Evolutionary conservation across 2,329 filamentous ascomycete genomes (phyloP).

Genomic region (Fusarium irregulare): DNA sequence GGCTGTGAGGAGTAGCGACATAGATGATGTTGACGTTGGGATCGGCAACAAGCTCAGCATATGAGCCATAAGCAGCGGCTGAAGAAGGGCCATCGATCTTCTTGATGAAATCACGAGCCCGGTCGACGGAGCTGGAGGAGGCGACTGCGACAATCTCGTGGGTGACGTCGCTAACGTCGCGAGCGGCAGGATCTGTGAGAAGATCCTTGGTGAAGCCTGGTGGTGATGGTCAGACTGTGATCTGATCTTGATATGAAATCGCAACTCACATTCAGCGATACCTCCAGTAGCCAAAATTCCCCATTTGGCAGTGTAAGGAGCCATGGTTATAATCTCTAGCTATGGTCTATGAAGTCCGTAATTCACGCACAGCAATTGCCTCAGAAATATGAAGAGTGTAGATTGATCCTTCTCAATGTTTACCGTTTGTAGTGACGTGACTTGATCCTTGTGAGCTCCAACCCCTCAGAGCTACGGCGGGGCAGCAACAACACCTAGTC

Average conservation of each 20-base stretch:
- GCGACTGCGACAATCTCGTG: conserved; percentile 84
- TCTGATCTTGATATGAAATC: neutral
- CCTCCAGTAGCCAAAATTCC: conserved; percentile 71
- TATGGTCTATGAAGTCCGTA: conserved; percentile 12
- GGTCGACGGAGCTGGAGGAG: conserved; percentile 77
- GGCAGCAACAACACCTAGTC: conserved; percentile 8
- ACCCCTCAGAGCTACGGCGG: conserved; percentile 33
- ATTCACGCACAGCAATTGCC: neutral
- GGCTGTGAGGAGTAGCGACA: conserved; percentile 89
- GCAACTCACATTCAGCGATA: conserved; percentile 65
- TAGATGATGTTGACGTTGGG: conserved; percentile 86
- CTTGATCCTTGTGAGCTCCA: conserved; percentile 17
- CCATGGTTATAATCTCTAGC: conserved; percentile 48
- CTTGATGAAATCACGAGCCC: conserved; percentile 78
- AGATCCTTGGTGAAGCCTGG: conserved; percentile 80
- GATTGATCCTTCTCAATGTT: neutral
- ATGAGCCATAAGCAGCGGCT: conserved; percentile 81
- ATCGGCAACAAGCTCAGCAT: conserved; percentile 83
- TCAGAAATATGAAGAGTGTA: neutral
- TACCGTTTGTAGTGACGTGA: conserved; percentile 23
- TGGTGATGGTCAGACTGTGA: neutral
- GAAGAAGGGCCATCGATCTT: conserved; percentile 75
- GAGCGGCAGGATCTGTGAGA: conserved; percentile 75
- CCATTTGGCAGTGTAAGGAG: conserved; percentile 66
- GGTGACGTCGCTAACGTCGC: conserved; percentile 76